Conservation (phyloP, 257 asterid species). For the Plantago ovata region DNA sequence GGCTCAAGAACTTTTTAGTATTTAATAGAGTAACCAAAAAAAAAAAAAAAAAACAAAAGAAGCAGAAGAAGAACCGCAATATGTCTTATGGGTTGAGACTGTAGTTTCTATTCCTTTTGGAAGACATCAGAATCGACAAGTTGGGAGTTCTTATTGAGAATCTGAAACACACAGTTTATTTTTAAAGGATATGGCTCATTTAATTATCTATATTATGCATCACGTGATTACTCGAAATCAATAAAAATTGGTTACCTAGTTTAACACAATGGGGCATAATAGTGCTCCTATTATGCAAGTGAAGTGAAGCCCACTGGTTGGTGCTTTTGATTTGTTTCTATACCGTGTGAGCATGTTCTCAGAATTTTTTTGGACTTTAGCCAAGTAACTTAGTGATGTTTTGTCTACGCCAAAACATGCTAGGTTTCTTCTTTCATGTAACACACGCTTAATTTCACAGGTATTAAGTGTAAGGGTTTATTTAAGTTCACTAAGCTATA, state of each 20-base stretch:
- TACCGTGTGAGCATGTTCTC: not conserved
- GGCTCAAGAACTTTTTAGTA: conserved; percentile 5
- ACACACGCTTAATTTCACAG: not conserved
- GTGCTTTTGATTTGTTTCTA: not conserved
- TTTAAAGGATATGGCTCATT: not conserved
- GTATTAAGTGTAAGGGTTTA: conserved; percentile 2
- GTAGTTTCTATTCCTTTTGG: conserved; percentile 8
- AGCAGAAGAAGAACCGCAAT: not conserved
- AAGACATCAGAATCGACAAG: conserved; percentile 5
- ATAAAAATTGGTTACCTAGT: not conserved
- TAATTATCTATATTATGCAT: not conserved
- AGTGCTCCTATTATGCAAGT: not conserved
- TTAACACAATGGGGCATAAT: not conserved
- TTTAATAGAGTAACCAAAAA: not conserved
- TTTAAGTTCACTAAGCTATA: not conserved
- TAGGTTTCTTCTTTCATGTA: not conserved
- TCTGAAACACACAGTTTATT: conserved; percentile 9
- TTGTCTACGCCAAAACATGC: not conserved
- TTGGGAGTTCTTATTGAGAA: conserved; percentile 1
- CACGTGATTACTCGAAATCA: conserved; percentile 6
- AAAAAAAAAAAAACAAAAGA: no score
- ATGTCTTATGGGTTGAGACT: conserved; percentile 16
- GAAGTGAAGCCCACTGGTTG: conserved; percentile 1
- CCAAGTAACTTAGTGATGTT: conserved; percentile 8
- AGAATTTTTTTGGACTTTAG: no score